Evolutionary conservation across 192 early-diverging fungal genomes (phyloP), one percentile per base, ranked within the genome.

Genomic region (Pilobolus umbonatus): DNA sequence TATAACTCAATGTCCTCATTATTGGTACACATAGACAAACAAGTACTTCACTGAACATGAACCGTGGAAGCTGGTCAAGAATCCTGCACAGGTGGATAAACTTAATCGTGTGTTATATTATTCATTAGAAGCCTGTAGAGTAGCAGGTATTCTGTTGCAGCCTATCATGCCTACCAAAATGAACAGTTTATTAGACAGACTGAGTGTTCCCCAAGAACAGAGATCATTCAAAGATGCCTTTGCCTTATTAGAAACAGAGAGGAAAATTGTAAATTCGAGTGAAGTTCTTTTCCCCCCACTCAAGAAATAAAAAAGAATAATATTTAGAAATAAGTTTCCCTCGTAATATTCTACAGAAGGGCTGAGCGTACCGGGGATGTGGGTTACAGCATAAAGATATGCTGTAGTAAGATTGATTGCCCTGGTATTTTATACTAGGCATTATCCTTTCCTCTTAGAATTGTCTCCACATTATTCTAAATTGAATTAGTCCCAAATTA

Each of bases 91-190:
- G 26, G 56, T 69, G 5, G 65, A 68, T 11, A 70, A 80, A 32
- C 48, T 94, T 15, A 76, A 85, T 17, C 74, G 67, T 15, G 77
- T 87, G 0, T 68, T 98, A 28, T 91, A 84, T 75, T 80, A 86
- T 50, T 71, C 88, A 4, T 70, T 88, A 35, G 93, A 95, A 67
- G 76, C 90, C 0, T 78, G 83, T 26, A 81, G 94, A 9, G 47
- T 91, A 24, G 76, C 86, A 3, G 85, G 75, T 12, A 73, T 96
- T 28, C 62, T 94, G 35, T 69, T 96, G 43, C 86, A 88, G 62
- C 90, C 91, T 5, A 80, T 95, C 17, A 92, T 96, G 85, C 96
- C 96, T 7, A 67, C 69, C 1, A 95, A 92, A 65, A 76, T 84
- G 39, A 58, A 55, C 1, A 56, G 60, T 40, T 67, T 98, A 40